Evolutionary conservation across 352 stramenopile species (phyloP).

Genomic region (Phytophthora palmivora): DNA sequence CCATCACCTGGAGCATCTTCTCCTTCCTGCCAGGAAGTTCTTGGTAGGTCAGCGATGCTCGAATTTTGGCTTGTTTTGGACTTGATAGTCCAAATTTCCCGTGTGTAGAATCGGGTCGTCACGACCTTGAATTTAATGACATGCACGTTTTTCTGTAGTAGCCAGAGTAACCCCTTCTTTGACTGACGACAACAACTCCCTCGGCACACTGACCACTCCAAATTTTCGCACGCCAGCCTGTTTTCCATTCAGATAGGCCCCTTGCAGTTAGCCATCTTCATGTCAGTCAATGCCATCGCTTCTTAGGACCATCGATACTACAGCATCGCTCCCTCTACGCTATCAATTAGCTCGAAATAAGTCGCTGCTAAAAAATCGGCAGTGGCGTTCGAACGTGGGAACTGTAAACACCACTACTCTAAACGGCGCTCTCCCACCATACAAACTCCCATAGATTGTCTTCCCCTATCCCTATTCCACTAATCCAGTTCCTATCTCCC

Average conservation of each 20-base stretch:
- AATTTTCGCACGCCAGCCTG: slow-evolving; percentile 33
- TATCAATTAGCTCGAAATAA: neutral
- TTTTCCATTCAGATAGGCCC: slow-evolving; percentile 18
- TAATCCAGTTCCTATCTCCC: slow-evolving; percentile 24
- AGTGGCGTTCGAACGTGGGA: neutral
- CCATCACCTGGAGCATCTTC: too few species aligned
- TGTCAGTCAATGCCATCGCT: neutral
- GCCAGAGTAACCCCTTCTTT: neutral
- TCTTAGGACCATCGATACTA: neutral
- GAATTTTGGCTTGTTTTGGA: neutral
- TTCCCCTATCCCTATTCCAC: slow-evolving; percentile 25
- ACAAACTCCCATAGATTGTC: neutral
- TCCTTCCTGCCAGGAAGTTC: too few species aligned
- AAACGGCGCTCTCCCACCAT: slow-evolving; percentile 16
- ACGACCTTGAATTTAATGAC: neutral
- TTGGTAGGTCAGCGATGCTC: too few species aligned
- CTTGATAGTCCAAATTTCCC: neutral
- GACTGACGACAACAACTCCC: neutral
- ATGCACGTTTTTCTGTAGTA: neutral
- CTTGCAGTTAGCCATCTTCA: slow-evolving; percentile 6
- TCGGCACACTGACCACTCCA: slow-evolving; percentile 18
- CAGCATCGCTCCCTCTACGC: neutral
- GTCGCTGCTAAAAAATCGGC: neutral
- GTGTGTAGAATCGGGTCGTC: neutral
- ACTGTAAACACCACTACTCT: too few species aligned